Evolutionary conservation across 2,329 filamentous ascomycete species (phyloP), one percentile per base, ranked within the genome.

Genomic region (Aspergillus oerlinghausenensis): DNA sequence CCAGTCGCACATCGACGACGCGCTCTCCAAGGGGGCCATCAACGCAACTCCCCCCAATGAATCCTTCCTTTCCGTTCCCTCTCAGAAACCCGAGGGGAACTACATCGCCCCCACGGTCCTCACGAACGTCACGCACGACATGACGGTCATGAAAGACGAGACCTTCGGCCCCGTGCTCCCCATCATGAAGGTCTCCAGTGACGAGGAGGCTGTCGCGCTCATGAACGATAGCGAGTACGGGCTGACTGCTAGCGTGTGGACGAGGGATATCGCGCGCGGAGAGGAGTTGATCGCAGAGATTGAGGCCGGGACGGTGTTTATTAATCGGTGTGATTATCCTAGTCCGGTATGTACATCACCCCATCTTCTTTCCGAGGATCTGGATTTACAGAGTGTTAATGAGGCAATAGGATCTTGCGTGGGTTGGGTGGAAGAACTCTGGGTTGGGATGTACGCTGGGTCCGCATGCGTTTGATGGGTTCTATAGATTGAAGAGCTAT

Each of bases 161-260:
- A 96, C 92, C 0, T 97, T 97, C 68, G 92, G 92, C 0, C 92
- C 92, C 0, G 85, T 96, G 21, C 92, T 96, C 65, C 87, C 91
- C 0, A 84, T 96, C 19, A 90, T 92, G 86, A 89, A 89, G 73
- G 91, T 96, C 58, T 84, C 85, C 68, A 79, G 79, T 63, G 92
- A 96, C 64, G 83, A 83, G 14, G 90, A 96, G 75, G 92, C 92
- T 0, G 77, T 96, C 58, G 75, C 80, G 61, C 76, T 92, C 53
- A 96, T 96, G 90, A 96, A 96, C 66, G 90, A 96, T 70, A 94
- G 89, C 73, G 87, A 94, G 61, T 96, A 94, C 70, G 92, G 92
- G 4, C 80, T 96, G 60, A 96, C 92, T 5, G 92, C 90, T 19
- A 95, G 90, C 67, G 92, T 96, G 65, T 96, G 92, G 92, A 96